Conservation (phyloP, 768 basidiomycete genomes). For the Boletus rubropictus region DNA sequence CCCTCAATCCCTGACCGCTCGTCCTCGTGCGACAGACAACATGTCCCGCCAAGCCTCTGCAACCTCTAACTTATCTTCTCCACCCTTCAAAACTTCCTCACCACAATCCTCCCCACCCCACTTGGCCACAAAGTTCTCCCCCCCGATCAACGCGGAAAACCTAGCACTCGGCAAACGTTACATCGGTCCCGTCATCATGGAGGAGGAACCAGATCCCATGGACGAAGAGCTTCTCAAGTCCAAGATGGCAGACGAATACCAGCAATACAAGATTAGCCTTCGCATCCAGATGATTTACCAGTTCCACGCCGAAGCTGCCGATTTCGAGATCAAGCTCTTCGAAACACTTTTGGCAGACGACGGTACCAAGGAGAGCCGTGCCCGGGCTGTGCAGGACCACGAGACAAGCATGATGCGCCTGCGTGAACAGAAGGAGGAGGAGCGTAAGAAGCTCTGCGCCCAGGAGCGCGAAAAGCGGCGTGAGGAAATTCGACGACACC, state of each 20-base stretch:
- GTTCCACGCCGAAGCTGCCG: slow-evolving; percentile 28
- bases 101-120: slow-evolving; percentile 28
- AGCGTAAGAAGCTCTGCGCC: slow-evolving; percentile 27
- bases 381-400: slow-evolving; percentile 28
- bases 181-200: slow-evolving; percentile 27
- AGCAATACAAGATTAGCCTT: slow-evolving; percentile 27
- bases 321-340: slow-evolving; percentile 29
- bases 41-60: slow-evolving; percentile 28
- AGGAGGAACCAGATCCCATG: slow-evolving; percentile 26
- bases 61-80: slow-evolving; percentile 21
- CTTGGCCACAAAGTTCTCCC: slow-evolving; percentile 22
- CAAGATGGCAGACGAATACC: slow-evolving; percentile 31
- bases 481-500: slow-evolving; percentile 15
- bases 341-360: slow-evolving; percentile 21
- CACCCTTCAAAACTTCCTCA: slow-evolving; percentile 15
- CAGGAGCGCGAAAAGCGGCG: slow-evolving; percentile 26
- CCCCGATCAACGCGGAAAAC: slow-evolving; percentile 16
- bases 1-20: slow-evolving; percentile 12
- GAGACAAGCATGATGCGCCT: slow-evolving; percentile 30
- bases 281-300: slow-evolving; percentile 33
- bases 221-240: slow-evolving; percentile 27
- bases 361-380: slow-evolving; percentile 28
- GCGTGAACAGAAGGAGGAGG: slow-evolving; percentile 30
- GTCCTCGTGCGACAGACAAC: slow-evolving; percentile 26
- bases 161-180: slow-evolving; percentile 28